Percentiles rank a stretch among this genome's conserved stretches.
These are phyloP conservation scores for Amauroascus niger DNA, from an alignment of 2,329 filamentous ascomycete species.

Conservation along the genomic window DNA sequence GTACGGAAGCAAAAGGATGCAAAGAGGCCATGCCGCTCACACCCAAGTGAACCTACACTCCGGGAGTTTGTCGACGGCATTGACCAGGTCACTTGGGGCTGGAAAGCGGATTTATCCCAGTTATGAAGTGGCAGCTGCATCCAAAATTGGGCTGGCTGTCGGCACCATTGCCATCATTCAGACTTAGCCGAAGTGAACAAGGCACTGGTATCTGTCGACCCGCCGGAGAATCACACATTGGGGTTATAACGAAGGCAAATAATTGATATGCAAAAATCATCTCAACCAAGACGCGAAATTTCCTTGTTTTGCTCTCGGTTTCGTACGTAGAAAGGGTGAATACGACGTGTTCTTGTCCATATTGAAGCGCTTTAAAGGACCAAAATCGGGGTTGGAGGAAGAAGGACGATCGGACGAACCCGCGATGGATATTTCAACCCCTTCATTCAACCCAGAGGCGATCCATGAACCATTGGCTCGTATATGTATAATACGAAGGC, in stretches of 20 bases:
- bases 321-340: no score
- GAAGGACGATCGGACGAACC: background rate
- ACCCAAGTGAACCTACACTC: background rate
- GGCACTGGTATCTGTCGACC: no score
- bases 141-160: background rate
- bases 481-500: background rate
- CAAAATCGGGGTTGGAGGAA: background rate
- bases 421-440: background rate
- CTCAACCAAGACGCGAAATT: no score
- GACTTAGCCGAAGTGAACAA: no score
- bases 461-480: background rate
- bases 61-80: background rate
- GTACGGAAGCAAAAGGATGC: background rate
- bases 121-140: background rate
- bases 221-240: no score
- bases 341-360: no score
- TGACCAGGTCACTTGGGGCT: background rate
- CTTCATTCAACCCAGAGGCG: background rate
- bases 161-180: no score
- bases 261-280: no score
- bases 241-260: no score
- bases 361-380: background rate
- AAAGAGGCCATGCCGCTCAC: background rate
- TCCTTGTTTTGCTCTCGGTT: no score
- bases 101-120: background rate